Evolutionary conservation across 129 eudicot species (phyloP).

Genomic region (Rutidosis leptorrhynchoides): DNA sequence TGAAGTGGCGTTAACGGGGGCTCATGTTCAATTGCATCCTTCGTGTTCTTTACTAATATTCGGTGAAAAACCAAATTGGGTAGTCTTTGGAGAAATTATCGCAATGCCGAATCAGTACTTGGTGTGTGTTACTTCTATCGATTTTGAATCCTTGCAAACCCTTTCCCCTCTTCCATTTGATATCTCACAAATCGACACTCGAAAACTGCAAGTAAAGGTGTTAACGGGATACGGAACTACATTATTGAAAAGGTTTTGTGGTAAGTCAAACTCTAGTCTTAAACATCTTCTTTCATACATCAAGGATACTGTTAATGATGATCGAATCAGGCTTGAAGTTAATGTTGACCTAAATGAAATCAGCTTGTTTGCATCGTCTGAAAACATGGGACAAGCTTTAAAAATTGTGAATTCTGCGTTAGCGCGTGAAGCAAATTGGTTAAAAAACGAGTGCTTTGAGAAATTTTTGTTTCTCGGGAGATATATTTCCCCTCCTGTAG

Average conservation of each 20-base stretch:
- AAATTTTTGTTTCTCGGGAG: conserved; percentile 65
- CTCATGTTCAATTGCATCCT: conserved; percentile 74
- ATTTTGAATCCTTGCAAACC: conserved; percentile 42
- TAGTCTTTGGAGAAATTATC: conserved; percentile 78
- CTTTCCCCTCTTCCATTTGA: conserved; percentile 74
- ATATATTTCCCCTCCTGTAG: conserved; percentile 54
- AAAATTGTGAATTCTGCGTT: conserved; percentile 41
- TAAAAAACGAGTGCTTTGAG: conserved; percentile 77
- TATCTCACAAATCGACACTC: conserved; percentile 40
- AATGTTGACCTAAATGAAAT: conserved; percentile 54
- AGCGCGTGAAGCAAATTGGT: conserved; percentile 56
- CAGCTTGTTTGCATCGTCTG: conserved; percentile 48
- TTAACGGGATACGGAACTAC: conserved; percentile 59
- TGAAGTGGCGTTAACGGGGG: conserved; percentile 69
- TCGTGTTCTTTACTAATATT: conserved; percentile 73
- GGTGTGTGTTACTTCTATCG: conserved; percentile 71
- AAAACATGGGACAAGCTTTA: conserved; percentile 50
- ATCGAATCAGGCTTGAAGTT: conserved; percentile 70
- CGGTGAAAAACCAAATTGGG: conserved; percentile 71
- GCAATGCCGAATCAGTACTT: conserved; percentile 59
- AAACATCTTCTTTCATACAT: conserved; percentile 50
- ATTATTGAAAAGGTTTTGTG: conserved; percentile 69
- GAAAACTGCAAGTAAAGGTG: conserved; percentile 47
- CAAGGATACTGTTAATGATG: conserved; percentile 43
- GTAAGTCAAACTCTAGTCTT: conserved; percentile 53